These are phyloP conservation scores for Pseudonectria buxi DNA, from an alignment of 2,329 filamentous ascomycete genomes.

Conservation along the genomic window DNA sequence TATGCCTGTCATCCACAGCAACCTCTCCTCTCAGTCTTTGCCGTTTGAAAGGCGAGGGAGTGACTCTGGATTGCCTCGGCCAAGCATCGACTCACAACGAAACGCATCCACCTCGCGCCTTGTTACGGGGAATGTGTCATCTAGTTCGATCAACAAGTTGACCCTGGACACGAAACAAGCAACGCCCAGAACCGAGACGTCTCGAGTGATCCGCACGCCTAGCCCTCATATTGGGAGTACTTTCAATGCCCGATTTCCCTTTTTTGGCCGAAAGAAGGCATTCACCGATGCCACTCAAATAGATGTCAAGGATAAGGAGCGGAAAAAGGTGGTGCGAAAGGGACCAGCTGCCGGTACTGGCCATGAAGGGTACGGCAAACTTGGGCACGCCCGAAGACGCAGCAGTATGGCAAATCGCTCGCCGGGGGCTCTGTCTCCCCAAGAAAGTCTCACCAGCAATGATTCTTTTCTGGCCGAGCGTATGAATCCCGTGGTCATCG, in stretches of 20 bases:
- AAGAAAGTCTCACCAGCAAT: slow-evolving; percentile 42
- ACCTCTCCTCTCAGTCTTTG: slow-evolving; percentile 43
- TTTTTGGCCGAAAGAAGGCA: slow-evolving; percentile 69
- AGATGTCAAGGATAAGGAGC: slow-evolving; percentile 46
- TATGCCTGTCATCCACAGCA: slow-evolving; percentile 56
- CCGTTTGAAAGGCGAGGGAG: slow-evolving; percentile 39
- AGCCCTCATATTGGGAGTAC: slow-evolving; percentile 49
- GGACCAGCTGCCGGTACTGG: slow-evolving; percentile 89
- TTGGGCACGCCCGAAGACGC: slow-evolving; percentile 55
- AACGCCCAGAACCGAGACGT: slow-evolving; percentile 10
- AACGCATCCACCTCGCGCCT: slow-evolving; percentile 28
- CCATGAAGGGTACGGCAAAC: slow-evolving; percentile 74
- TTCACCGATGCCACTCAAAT: slow-evolving; percentile 39
- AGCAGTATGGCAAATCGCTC: slow-evolving; percentile 51
- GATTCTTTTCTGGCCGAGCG: slow-evolving; percentile 56
- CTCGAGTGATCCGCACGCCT: slow-evolving; percentile 34
- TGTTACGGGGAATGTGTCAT: slow-evolving; percentile 15
- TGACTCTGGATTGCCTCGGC: slow-evolving; percentile 30
- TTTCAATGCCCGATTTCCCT: slow-evolving; percentile 61
- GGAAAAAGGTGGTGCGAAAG: slow-evolving; percentile 45
- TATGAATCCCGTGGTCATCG: slow-evolving; percentile 60
- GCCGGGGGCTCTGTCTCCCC: slow-evolving; percentile 38
- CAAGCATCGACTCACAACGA: slow-evolving; percentile 24
- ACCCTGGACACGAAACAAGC: slow-evolving; percentile 14
- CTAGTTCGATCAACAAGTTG: slow-evolving; percentile 6